Conservation (phyloP, 2,329 filamentous ascomycete species). For the Scedosporium minutisporum region DNA sequence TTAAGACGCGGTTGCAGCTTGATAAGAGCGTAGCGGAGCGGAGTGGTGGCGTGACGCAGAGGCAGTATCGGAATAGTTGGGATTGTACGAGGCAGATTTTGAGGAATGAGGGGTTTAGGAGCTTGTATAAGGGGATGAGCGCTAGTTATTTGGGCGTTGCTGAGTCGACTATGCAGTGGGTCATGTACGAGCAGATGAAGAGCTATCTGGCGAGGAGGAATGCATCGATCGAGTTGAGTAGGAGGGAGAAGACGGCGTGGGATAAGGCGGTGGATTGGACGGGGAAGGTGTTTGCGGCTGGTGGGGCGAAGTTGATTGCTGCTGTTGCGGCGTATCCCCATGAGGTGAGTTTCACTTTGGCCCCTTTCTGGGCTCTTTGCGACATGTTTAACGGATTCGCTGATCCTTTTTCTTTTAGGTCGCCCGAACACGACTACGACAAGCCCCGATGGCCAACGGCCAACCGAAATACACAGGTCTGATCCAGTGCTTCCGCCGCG, state of each 20-base stretch:
- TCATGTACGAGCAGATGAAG: conserved; percentile 91
- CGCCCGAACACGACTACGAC: conserved; percentile 72
- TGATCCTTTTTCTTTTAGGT: conserved; percentile 36
- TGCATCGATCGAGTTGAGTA: conserved; percentile 44
- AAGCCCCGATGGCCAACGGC: conserved; percentile 66
- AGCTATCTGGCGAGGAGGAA: conserved; percentile 56
- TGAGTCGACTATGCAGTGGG: conserved; percentile 87
- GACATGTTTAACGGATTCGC: background rate
- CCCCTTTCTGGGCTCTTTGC: background rate
- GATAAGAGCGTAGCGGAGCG: conserved; percentile 71
- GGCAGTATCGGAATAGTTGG: conserved; percentile 77
- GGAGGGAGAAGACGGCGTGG: conserved; percentile 56
- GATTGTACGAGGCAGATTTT: conserved; percentile 82
- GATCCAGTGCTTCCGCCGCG: conserved; percentile 76
- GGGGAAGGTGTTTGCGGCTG: conserved; percentile 70
- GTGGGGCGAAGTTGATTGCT: conserved; percentile 76
- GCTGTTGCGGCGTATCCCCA: conserved; percentile 84
- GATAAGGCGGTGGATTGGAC: conserved; percentile 70
- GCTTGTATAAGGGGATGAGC: conserved; percentile 82
- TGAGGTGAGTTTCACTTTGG: conserved; percentile 49
- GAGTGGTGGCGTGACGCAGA: conserved; percentile 39
- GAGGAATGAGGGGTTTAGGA: conserved; percentile 67
- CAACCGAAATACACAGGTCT: conserved; percentile 80
- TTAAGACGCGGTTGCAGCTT: conserved; percentile 87
- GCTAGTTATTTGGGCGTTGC: conserved; percentile 86